These are phyloP conservation scores for Rhipidocladum racemiflorum DNA, from an alignment of 176 grass and related monocot species.

Conservation along the genomic window DNA sequence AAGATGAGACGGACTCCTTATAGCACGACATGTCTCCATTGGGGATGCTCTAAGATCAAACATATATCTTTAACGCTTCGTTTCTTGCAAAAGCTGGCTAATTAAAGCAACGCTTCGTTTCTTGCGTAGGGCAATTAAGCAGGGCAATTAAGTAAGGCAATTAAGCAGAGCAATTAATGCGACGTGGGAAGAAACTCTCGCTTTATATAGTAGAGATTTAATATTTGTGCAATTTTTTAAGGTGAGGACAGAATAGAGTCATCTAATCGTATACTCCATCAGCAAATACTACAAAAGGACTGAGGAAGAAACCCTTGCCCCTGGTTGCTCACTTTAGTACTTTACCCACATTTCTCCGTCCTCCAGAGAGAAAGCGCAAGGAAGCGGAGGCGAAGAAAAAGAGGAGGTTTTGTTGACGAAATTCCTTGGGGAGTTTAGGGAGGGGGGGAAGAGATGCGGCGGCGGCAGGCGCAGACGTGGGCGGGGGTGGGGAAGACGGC, in stretches of 20 bases:
- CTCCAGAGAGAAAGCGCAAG: not conserved
- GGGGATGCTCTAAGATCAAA: no score
- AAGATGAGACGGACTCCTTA: no score
- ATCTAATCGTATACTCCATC: constrained; percentile 25
- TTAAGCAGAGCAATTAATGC: no score
- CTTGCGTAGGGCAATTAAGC: no score
- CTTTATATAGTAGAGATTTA: no score
- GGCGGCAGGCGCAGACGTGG: constrained; percentile 74
- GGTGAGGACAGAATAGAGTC: constrained; percentile 27
- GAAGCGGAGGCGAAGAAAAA: not conserved
- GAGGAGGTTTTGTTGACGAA: not conserved
- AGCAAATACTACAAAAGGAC: not conserved
- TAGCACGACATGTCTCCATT: no score
- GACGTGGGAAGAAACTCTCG: no score
- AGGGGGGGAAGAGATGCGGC: constrained; percentile 53
- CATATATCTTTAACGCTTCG: no score
- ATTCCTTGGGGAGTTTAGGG: not conserved
- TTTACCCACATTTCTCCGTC: constrained; percentile 11
- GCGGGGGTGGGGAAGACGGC: constrained; percentile 79
- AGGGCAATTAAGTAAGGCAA: no score
- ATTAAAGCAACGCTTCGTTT: no score
- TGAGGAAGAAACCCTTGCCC: not conserved
- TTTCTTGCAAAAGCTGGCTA: no score
- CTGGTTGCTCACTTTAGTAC: not conserved
- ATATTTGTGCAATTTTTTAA: no score